Evolutionary conservation across 352 stramenopile genomes (phyloP).

Genomic region (Pythium utonaiense): DNA sequence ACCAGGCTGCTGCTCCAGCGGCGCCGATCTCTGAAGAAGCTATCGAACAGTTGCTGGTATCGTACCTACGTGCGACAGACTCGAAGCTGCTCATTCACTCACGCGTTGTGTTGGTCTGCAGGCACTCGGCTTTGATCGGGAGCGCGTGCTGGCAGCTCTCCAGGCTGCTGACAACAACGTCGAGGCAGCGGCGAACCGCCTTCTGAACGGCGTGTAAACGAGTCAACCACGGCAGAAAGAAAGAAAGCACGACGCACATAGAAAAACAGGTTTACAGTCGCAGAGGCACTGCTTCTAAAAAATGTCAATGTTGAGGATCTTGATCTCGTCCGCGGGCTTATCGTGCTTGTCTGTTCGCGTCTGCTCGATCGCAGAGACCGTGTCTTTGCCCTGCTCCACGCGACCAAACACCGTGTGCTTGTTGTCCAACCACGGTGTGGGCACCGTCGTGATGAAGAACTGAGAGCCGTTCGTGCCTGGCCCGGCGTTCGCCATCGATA

Average conservation of each 20-base stretch:
- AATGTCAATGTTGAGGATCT: slow-evolving; percentile 89
- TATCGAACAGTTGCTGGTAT: slow-evolving; percentile 77
- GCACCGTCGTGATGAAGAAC: slow-evolving; percentile 99
- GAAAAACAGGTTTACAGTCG: neutral
- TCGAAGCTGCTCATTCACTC: slow-evolving; percentile 10
- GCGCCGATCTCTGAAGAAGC: slow-evolving; percentile 61
- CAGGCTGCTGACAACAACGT: slow-evolving; percentile 82
- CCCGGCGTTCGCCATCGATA: slow-evolving; percentile 97
- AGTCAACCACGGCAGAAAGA: slow-evolving; percentile 24
- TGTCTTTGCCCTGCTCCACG: slow-evolving; percentile 94
- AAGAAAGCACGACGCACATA: neutral
- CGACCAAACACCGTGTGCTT: slow-evolving; percentile 94
- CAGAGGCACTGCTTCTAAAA: slow-evolving; percentile 32
- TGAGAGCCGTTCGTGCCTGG: slow-evolving; percentile 84
- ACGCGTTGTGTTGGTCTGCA: slow-evolving; percentile 16
- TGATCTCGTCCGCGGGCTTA: slow-evolving; percentile 76
- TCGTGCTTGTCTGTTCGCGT: slow-evolving; percentile 84
- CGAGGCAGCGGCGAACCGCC: slow-evolving; percentile 79
- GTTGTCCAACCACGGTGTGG: slow-evolving; percentile 97
- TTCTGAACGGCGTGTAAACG: slow-evolving; percentile 67
- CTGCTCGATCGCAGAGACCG: slow-evolving; percentile 95
- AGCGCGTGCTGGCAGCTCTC: slow-evolving; percentile 64
- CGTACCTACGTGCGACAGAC: neutral
- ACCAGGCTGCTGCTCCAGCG: slow-evolving; percentile 56
- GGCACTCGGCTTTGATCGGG: slow-evolving; percentile 71